Evolutionary conservation across 768 basidiomycete genomes (phyloP).

Genomic region (Amanita thiersii): DNA sequence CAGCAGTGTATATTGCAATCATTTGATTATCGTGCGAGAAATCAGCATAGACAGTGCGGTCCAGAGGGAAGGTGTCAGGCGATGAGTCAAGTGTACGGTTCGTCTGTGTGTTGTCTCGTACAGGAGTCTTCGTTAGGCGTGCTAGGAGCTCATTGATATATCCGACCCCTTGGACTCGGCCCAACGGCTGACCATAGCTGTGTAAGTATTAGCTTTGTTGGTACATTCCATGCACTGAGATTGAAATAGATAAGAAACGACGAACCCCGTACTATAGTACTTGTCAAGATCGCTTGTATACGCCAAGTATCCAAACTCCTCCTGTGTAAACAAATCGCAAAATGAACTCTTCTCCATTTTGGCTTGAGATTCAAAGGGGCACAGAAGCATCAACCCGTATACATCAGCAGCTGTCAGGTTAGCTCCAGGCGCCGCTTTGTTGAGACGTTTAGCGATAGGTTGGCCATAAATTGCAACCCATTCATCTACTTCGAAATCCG

Average conservation of each 20-base stretch:
- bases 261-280: constrained; percentile 71
- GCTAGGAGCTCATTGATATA: constrained; percentile 88
- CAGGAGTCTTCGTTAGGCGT: constrained; percentile 56
- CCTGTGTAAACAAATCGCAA: constrained; percentile 58
- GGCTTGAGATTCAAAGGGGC: constrained; percentile 74
- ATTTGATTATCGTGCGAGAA: constrained; percentile 87
- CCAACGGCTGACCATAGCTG: constrained; percentile 62
- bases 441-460: constrained; percentile 51
- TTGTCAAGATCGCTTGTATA: constrained; percentile 70
- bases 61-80: constrained; percentile 63
- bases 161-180: constrained; percentile 77
- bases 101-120: constrained; percentile 65
- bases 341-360: constrained; percentile 47
- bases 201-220: not conserved
- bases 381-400: constrained; percentile 58
- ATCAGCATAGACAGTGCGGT: constrained; percentile 62
- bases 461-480: constrained; percentile 54
- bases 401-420: constrained; percentile 48
- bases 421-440: constrained; percentile 53
- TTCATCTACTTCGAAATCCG: constrained; percentile 31
- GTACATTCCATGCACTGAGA: too few relatives aligned
- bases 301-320: constrained; percentile 62
- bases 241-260: not conserved
- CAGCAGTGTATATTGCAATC: constrained; percentile 64
- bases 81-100: constrained; percentile 63